These are phyloP conservation scores for Komagataella pseudopastoris DNA, from an alignment of 805 yeast genomes.

Conservation along the genomic window DNA sequence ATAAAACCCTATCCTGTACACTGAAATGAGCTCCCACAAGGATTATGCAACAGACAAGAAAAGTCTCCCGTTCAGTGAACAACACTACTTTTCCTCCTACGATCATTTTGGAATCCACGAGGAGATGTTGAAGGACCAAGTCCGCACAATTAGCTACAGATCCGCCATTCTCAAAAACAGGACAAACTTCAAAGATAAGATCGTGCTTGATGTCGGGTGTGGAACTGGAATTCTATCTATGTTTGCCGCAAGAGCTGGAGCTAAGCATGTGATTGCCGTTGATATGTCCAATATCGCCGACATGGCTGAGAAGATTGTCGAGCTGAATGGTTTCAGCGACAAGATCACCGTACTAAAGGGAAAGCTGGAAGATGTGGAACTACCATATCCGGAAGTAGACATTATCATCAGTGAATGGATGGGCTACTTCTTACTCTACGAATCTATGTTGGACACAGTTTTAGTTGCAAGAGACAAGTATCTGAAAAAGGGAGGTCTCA, in stretches of 20 bases:
- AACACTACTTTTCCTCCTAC: constrained; percentile 89
- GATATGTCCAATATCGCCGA: constrained; percentile 95
- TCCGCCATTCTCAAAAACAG: constrained; percentile 86
- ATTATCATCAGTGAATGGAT: constrained; percentile 97
- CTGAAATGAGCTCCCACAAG: neutral
- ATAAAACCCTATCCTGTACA: neutral
- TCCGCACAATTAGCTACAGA: constrained; percentile 84
- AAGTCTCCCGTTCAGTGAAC: constrained; percentile 59
- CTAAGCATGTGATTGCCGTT: constrained; percentile 93
- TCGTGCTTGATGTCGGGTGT: constrained; percentile 96
- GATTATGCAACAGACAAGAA: constrained; percentile 56
- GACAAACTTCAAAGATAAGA: constrained; percentile 79
- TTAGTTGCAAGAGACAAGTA: constrained; percentile 88
- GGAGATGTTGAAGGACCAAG: constrained; percentile 94
- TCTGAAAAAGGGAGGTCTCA: constrained; percentile 70
- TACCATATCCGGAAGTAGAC: constrained; percentile 84
- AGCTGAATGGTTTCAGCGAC: constrained; percentile 71
- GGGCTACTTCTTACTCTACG: constrained; percentile 95
- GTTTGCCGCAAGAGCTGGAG: constrained; percentile 99
- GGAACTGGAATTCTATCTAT: constrained; percentile 96
- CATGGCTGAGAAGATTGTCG: constrained; percentile 86
- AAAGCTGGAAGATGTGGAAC: constrained; percentile 80
- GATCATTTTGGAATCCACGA: constrained; percentile 98
- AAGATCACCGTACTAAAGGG: constrained; percentile 85
- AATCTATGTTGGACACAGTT: constrained; percentile 96